phyloP scores from a whole-genome alignment of 2,329 filamentous ascomycete genomes.

The Cordyceps tenuipes region DNA sequence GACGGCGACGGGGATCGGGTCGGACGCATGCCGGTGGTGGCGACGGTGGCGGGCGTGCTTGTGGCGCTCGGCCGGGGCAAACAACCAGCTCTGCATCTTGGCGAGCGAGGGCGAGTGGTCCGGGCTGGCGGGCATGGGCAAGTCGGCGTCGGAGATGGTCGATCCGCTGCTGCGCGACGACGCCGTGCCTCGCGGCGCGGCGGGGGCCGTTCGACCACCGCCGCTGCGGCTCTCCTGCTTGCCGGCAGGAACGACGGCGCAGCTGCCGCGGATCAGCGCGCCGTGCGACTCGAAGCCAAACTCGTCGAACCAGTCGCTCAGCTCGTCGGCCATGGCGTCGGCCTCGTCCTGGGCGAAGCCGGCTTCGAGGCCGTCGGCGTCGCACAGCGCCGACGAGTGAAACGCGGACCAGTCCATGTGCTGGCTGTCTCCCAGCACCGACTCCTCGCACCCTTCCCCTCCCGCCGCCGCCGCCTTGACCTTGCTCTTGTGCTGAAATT shows the following conservation, averaged over 20 bases:
- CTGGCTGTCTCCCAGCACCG: neutral
- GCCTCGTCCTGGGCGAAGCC: conserved; percentile 38
- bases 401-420: conserved; percentile 55
- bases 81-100: conserved; percentile 5
- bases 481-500: neutral
- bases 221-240: no score
- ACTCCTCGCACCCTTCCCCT: neutral
- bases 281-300: conserved; percentile 40
- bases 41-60: neutral
- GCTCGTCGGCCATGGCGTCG: conserved; percentile 31
- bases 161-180: conserved; percentile 9
- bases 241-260: neutral
- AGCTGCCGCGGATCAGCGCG: conserved; percentile 24
- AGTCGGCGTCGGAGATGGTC: conserved; percentile 5
- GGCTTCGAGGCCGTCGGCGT: conserved; percentile 42
- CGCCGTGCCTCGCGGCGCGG: conserved; percentile 16
- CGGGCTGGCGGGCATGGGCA: conserved; percentile 10
- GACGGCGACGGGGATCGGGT: conserved; percentile 1
- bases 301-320: conserved; percentile 43
- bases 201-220: neutral
- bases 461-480: neutral
- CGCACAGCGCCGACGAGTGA: conserved; percentile 55
- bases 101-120: conserved; percentile 15
- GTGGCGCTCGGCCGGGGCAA: conserved; percentile 6
- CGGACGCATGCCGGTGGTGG: neutral